phyloP scores from a whole-genome alignment of 1,139 yeast species.

The Candida smagusa region DNA sequence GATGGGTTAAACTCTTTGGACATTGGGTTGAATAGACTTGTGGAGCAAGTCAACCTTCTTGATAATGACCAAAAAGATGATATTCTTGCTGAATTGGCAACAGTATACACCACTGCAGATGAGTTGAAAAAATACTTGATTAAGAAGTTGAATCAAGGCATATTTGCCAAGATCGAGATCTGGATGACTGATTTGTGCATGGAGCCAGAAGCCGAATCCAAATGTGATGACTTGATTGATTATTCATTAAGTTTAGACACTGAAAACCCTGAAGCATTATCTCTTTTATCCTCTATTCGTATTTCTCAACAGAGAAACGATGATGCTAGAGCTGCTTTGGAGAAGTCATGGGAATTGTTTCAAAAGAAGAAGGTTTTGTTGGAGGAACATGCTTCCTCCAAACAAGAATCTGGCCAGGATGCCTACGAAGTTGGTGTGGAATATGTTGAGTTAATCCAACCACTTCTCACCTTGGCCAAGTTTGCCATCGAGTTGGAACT shows the following conservation, averaged over 20 bases:
- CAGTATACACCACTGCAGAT: conserved; percentile 27
- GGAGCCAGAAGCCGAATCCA: conserved; percentile 82
- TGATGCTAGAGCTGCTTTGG: conserved; percentile 71
- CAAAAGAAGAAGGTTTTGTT: conserved; percentile 46
- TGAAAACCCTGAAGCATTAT: conserved; percentile 74
- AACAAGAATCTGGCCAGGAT: conserved; percentile 21
- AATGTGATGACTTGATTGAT: conserved; percentile 71
- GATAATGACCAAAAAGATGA: conserved; percentile 26
- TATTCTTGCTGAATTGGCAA: conserved; percentile 21
- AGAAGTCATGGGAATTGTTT: conserved; percentile 73
- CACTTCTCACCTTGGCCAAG: conserved; percentile 65
- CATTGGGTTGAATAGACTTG: conserved; percentile 57
- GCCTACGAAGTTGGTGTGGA: conserved; percentile 46
- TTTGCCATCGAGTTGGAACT: conserved; percentile 75
- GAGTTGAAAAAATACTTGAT: conserved; percentile 37
- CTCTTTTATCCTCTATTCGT: conserved; percentile 80
- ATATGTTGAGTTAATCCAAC: conserved; percentile 62
- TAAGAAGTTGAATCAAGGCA: conserved; percentile 64
- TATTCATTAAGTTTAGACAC: conserved; percentile 61
- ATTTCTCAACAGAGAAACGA: conserved; percentile 77
- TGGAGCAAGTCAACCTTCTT: conserved; percentile 34
- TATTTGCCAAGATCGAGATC: conserved; percentile 85
- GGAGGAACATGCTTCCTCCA: conserved; percentile 40
- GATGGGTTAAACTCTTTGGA: conserved; percentile 70
- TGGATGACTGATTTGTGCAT: conserved; percentile 99